Evolutionary conservation across 179 eudicot species (phyloP), one percentile per base, ranked within the genome.

Genomic region (Silene coronaria): DNA sequence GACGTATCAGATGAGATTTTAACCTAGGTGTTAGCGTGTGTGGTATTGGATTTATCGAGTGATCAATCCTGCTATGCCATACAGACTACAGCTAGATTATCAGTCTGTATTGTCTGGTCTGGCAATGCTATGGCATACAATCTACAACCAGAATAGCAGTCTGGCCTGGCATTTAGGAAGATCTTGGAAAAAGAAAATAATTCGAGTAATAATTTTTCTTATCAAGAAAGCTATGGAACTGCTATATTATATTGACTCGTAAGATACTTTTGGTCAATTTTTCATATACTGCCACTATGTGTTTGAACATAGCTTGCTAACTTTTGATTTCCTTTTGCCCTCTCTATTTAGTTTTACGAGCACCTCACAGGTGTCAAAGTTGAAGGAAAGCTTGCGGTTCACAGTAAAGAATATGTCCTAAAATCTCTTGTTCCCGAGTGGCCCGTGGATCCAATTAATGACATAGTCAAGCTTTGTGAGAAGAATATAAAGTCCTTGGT

Each of bases 301-400:
- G 22, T 17, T 22, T 73, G 17, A 71, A 3, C 48, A 19, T 51
- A 48, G 34, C 14, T 14, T 65, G 67, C 67, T 62, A 30, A 70
- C 46, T 65, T 13, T 59, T 11, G 30, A 16, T 48, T 24, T 59
- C 58, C 14, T 3, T 63, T 26, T 27, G 66, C 26, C 42, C 62
- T 71, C 65, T 34, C 12, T 77, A 45, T 83, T 36, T 83, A 95
- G 99, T 92, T 93, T 58, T 96, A 96, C 73, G 99, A 96, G 88
- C 85, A 89, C 81, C 91, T 96, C 45, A 91, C 93, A 21, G 99
- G 99, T 76, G 91, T 91, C 76, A 88, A 86, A 80, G 97, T 93
- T 80, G 97, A 96, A 89, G 99, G 91, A 58, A 93, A 86, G 80
- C 86, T 81, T 73, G 89, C 96, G 19, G 77, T 80, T 74, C 80